Evolutionary conservation across 2,329 filamentous ascomycete species (phyloP).

Genomic region (Botrytis porri): DNA sequence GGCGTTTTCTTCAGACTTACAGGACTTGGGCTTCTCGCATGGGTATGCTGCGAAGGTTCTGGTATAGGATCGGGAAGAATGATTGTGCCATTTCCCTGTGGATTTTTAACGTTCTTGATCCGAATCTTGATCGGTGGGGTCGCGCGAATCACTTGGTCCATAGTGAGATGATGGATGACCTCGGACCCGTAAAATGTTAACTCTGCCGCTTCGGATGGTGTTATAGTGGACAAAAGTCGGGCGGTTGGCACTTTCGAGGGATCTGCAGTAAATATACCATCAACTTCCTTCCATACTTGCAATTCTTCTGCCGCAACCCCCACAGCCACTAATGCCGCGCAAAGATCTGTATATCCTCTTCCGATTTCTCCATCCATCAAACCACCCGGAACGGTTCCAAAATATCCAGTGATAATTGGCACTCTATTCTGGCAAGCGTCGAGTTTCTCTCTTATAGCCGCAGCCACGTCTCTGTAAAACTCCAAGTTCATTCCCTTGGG

Average conservation of each 20-base stretch:
- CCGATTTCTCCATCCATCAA: slow-evolving; percentile 86
- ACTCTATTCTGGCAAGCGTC: slow-evolving; percentile 63
- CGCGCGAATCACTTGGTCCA: slow-evolving; percentile 93
- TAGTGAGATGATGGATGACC: slow-evolving; percentile 97
- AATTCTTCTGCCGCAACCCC: slow-evolving; percentile 83
- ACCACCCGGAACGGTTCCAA: slow-evolving; percentile 87
- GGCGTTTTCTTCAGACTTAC: slow-evolving; percentile 53
- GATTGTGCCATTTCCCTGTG: slow-evolving; percentile 72
- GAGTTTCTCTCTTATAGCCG: slow-evolving; percentile 61
- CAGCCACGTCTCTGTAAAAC: slow-evolving; percentile 67
- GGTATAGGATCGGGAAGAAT: slow-evolving; percentile 71
- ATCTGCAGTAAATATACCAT: slow-evolving; percentile 84
- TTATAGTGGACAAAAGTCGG: slow-evolving; percentile 82
- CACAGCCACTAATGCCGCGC: slow-evolving; percentile 86
- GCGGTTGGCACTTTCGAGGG: slow-evolving; percentile 89
- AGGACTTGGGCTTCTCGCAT: slow-evolving; percentile 46
- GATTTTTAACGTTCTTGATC: slow-evolving; percentile 91
- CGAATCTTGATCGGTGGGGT: slow-evolving; percentile 75
- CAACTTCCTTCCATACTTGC: slow-evolving; percentile 99
- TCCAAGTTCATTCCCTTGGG: slow-evolving; percentile 57
- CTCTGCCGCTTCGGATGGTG: slow-evolving; percentile 91
- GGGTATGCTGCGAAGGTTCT: slow-evolving; percentile 52
- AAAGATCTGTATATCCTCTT: slow-evolving; percentile 94
- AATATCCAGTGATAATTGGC: slow-evolving; percentile 87
- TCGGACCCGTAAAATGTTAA: slow-evolving; percentile 93